Evolutionary conservation across 1,139 yeast genomes (phyloP).

Genomic region (Entelexis sorbosivorans): DNA sequence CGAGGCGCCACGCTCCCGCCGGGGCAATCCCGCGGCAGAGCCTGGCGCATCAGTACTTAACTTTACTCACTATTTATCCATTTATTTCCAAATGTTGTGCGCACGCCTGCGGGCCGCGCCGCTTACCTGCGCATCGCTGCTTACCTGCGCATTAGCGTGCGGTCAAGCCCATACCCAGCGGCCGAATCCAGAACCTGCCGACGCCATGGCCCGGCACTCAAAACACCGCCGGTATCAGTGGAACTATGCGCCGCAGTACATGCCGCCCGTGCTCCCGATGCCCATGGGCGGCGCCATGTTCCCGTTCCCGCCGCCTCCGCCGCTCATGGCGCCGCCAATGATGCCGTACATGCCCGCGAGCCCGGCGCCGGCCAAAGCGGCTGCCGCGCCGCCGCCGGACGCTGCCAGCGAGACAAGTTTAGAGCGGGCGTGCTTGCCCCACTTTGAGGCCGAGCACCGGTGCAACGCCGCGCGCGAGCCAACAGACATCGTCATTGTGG

Average conservation of each 20-base stretch:
- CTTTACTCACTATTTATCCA: no score
- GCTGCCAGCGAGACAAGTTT: neutral
- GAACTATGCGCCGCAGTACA: slow-evolving; percentile 1
- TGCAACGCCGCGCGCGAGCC: neutral
- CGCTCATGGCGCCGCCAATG: neutral
- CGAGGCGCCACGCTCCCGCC: no score
- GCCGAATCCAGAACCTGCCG: neutral
- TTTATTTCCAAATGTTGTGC: no score
- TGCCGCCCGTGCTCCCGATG: slow-evolving; percentile 7
- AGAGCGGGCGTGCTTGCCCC: slow-evolving; percentile 15
- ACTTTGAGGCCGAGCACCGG: slow-evolving; percentile 7
- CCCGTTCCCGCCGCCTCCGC: slow-evolving; percentile 6
- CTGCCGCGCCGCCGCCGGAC: neutral
- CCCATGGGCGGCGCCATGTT: slow-evolving; percentile 1
- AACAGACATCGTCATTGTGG: slow-evolving; percentile 20
- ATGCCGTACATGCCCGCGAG: neutral
- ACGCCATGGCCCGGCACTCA: neutral
- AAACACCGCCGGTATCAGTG: neutral
- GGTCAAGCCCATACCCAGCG: neutral
- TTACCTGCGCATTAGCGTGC: no score
- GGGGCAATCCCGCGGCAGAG: no score
- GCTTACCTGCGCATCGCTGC: no score
- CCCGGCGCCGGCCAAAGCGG: neutral
- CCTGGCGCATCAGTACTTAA: no score
- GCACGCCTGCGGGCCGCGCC: no score